Base-by-base conservation (phyloP, 805 yeast species). In the Metschnikowia proteae region DNA sequence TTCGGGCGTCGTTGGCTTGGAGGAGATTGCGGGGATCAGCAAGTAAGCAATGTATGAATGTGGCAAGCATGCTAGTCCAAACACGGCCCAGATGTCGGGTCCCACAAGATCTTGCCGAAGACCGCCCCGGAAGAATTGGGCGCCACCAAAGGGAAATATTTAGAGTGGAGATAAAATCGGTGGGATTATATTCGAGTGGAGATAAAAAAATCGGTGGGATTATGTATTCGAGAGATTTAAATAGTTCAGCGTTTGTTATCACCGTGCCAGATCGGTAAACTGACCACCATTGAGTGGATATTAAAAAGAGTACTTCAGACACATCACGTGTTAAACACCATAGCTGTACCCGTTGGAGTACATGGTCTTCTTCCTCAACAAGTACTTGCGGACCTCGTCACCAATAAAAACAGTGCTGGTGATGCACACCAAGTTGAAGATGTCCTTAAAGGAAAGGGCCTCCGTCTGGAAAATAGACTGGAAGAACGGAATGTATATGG, bases 391-490 rank as follows among this genome's bases (percentile, higher is more conserved):
- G 38, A 75, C 58, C 68, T 92, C 99, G 68, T 94, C 99, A 8
- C 80, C 88, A 62, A 89, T 70, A 70, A 91, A 83, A 1, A 94
- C 97, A 3, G 88, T 73, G 63, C 96, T 86, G 39, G 96, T 79
- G 31, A 91, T 69, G 11, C 70, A 51, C 3, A 80, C 52, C 60
- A 92, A 76, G 57, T 82, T 82, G 11, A 81, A 35, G 59, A 92
- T 67, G 65, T 94, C 99, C 11, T 76, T 68, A 6, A 90, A 62
- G 42, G 79, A 73, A 50, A 94, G 75, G 0, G 97, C 89, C 68
- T 94, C 99, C 3, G 99, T 94, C 65, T 94, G 97, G 78, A 94
- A 94, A 48, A 94, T 81, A 6, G 81, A 64, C 70, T 94, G 99
- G 76, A 94, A 87, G 60, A 91, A 90, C 51, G 97, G 96, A 38